Evolutionary conservation across 176 grass and related monocot species (phyloP), one percentile per base, ranked within the genome.

Genomic region (Dendrocalamus sinicus): DNA sequence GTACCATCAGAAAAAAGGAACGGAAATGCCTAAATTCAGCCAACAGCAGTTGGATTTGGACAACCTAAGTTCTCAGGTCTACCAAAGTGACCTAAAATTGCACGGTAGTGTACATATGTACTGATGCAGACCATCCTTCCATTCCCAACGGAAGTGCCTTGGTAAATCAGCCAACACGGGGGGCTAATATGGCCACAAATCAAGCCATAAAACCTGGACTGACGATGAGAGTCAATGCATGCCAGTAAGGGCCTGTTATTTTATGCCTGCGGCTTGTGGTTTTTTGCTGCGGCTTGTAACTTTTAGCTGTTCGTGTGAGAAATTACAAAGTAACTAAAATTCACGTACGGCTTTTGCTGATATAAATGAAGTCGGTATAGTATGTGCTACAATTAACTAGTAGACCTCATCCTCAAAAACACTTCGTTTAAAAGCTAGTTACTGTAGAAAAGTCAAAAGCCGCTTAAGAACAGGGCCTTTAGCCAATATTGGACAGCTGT

Each of bases 401-500:
- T 30, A 30, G 1, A 30, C 1, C 28, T 1, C 28, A 30, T 30
- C 28, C 28, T 30, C 1, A 30, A 30, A 30, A 30, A 30, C 1
- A 30, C 1, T 30, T 30, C 28, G 1, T 30, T 30, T 30, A 30
- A 30, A 30, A 30, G 1, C 28, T 30, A 30, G 28, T 1, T 30
- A 30, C 0, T 30, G 28, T 30, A 30, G 28, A 30, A 30, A 30
- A 32, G 30, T 0, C 30, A 32, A 32, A 32, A 32, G 30, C 30
- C 30, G 2, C 30, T 32, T 32, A 32, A 32, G 30, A 32, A 2
- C 30, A 32, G 30, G 30, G 30, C 30, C 74, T 48, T 65, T 54
- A 72, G n/a, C 57, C 45, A 83, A 88, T 70, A 66, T 41, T 79
- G 64, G 55, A 72, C 68, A 89, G 81, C 5, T 66, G 26, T 73